Conservation (phyloP, 371 early-diverging fungal genomes). For the Apophysomyces sp. region DNA sequence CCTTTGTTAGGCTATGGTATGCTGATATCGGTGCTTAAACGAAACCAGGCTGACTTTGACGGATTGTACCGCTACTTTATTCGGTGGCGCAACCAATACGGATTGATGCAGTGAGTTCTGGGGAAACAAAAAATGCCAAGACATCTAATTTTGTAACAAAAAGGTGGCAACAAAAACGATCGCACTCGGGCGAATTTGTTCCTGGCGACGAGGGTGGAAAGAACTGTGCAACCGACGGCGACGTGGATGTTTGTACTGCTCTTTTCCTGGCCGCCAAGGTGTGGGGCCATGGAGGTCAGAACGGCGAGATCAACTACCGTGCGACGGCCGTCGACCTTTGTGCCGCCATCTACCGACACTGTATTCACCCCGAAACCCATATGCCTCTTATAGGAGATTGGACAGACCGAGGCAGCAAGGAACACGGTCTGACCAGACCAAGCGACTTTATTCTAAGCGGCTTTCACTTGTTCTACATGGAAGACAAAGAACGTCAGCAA, state of each 20-base stretch:
- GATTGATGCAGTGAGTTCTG: slow-evolving; percentile 49
- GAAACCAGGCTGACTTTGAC: slow-evolving; percentile 62
- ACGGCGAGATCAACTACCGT: slow-evolving; percentile 51
- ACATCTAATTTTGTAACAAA: background rate
- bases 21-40: slow-evolving; percentile 59
- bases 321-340: slow-evolving; percentile 42
- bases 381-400: slow-evolving; percentile 65
- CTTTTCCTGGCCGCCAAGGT: slow-evolving; percentile 55
- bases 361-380: slow-evolving; percentile 54
- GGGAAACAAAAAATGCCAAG: background rate
- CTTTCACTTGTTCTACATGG: slow-evolving; percentile 57
- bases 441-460: slow-evolving; percentile 63
- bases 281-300: slow-evolving; percentile 56
- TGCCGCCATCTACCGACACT: slow-evolving; percentile 53
- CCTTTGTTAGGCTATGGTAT: slow-evolving; percentile 55
- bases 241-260: slow-evolving; percentile 59
- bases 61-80: slow-evolving; percentile 57
- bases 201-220: slow-evolving; percentile 56
- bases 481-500: slow-evolving; percentile 50
- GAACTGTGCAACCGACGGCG: slow-evolving; percentile 63
- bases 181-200: slow-evolving; percentile 29
- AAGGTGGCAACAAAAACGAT: slow-evolving; percentile 59
- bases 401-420: slow-evolving; percentile 60
- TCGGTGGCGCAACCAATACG: slow-evolving; percentile 52
- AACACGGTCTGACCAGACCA: slow-evolving; percentile 52